Base-by-base conservation (phyloP, 805 yeast genomes). In the Suhomyces emberorum region DNA sequence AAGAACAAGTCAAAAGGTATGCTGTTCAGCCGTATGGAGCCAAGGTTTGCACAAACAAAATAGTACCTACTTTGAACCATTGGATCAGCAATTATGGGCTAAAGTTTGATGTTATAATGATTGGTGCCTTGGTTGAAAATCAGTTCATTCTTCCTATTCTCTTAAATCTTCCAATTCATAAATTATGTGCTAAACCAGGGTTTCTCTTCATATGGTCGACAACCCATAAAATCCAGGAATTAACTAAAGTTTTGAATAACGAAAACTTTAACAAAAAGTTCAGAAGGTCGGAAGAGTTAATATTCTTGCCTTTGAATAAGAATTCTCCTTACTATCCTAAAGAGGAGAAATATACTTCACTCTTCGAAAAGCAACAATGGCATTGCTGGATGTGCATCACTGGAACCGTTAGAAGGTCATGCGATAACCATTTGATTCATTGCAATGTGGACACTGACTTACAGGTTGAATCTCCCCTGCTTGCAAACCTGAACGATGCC, bases 321-420 rank as follows among this genome's bases (percentile, higher is more conserved):
- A 58, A 73, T 19, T 81, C 93, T 0, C 78, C 79, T 1, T 79
- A 76, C 51, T 80, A 76, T 44, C 93, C 93, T 1, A 69, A 70
- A 2, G 74, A 75, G 26, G 71, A 72, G 19, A 49, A 50, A 7
- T 45, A 49, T 15, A 48, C 46, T 20, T 24, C 61, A 2, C 54
- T 85, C 17, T 70, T 85, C 37, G 79, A 77, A 41, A 77, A 81
- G 40, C 79, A 84, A 59, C 93, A 84, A 61, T 89, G 96, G 96
- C 97, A 91, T 61, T 89, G 97, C 52, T 84, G 96, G 85, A 88
- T 89, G 96, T 91, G 96, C 49, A 84, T 89, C 35, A 89, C 95
- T 2, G 97, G 97, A 2, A 89, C 97, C 0, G 91, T 89, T 6
- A 71, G 96, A 52, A 73, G 97, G 50, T 77, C 95, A 2, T 78